Conservation (phyloP, 306 rosid species). For the Fragaria ananassa region DNA sequence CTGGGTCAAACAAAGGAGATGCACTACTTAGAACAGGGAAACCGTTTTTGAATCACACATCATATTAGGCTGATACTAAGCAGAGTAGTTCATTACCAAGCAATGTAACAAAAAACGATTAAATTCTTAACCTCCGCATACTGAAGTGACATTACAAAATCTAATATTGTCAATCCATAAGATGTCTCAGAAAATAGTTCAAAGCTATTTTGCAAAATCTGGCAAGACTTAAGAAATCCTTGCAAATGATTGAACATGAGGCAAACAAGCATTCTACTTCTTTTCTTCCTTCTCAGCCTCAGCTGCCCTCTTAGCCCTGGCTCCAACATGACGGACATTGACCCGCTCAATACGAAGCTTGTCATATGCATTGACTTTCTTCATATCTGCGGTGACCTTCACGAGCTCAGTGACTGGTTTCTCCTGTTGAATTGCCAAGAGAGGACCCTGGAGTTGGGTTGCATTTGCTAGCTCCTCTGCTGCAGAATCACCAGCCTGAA, state of each 20-base stretch:
- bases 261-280: slow-evolving; percentile 25
- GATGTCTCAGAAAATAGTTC: not conserved
- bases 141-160: not conserved
- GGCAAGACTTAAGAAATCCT: not conserved
- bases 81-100: not conserved
- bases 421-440: slow-evolving; percentile 40
- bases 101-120: not conserved
- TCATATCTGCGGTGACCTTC: slow-evolving; percentile 48
- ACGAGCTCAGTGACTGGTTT: slow-evolving; percentile 52
- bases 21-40: no score
- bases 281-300: slow-evolving; percentile 71
- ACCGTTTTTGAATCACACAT: no score
- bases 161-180: not conserved
- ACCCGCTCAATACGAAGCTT: slow-evolving; percentile 49
- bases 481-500: slow-evolving; percentile 58
- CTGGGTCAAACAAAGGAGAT: no score
- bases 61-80: not conserved
- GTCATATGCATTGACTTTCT: slow-evolving; percentile 50
- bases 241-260: not conserved
- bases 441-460: slow-evolving; percentile 54
- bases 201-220: not conserved
- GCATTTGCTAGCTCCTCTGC: slow-evolving; percentile 57
- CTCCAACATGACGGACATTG: slow-evolving; percentile 43
- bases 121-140: not conserved
- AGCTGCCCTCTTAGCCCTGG: slow-evolving; percentile 50